These are phyloP conservation scores for Tetracladium setigerum DNA, from an alignment of 495 filamentous ascomycete genomes.

Conservation along the genomic window DNA sequence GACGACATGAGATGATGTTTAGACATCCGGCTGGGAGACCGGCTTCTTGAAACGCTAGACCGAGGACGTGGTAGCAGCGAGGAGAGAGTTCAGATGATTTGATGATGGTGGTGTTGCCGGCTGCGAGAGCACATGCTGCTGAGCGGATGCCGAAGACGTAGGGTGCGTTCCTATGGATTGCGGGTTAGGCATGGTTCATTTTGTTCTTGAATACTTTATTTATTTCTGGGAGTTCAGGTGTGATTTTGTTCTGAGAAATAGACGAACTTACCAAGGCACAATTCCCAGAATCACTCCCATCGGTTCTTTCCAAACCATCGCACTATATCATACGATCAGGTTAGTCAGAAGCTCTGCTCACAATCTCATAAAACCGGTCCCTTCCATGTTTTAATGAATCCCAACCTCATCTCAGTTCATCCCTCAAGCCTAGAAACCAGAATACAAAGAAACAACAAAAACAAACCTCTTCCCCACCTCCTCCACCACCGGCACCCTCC, in stretches of 20 bases:
- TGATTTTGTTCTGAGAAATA: background rate
- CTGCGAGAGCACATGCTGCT: constrained; percentile 64
- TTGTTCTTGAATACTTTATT: too few species aligned
- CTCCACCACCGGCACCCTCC: constrained; percentile 47
- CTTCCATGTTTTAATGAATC: too few species aligned
- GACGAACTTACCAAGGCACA: constrained; percentile 53
- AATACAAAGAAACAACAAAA: too few species aligned
- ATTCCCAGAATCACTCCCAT: constrained; percentile 75
- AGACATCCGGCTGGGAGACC: constrained; percentile 55
- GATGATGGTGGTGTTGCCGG: constrained; percentile 67
- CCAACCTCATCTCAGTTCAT: too few species aligned
- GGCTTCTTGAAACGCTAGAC: constrained; percentile 61
- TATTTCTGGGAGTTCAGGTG: too few species aligned
- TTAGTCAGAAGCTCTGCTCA: too few species aligned
- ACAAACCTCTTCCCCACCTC: constrained; percentile 34
- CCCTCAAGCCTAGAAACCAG: too few species aligned
- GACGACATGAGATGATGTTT: constrained; percentile 45
- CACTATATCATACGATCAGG: constrained; percentile 24
- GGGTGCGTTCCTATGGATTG: constrained; percentile 55
- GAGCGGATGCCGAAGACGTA: constrained; percentile 61
- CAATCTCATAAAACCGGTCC: too few species aligned
- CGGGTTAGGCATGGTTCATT: too few species aligned
- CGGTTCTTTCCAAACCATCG: constrained; percentile 72
- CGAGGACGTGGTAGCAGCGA: constrained; percentile 64
- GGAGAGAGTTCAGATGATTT: constrained; percentile 74